These are phyloP conservation scores for Cichorium intybus DNA, from an alignment of 140 eudicot genomes.

Conservation along the genomic window DNA sequence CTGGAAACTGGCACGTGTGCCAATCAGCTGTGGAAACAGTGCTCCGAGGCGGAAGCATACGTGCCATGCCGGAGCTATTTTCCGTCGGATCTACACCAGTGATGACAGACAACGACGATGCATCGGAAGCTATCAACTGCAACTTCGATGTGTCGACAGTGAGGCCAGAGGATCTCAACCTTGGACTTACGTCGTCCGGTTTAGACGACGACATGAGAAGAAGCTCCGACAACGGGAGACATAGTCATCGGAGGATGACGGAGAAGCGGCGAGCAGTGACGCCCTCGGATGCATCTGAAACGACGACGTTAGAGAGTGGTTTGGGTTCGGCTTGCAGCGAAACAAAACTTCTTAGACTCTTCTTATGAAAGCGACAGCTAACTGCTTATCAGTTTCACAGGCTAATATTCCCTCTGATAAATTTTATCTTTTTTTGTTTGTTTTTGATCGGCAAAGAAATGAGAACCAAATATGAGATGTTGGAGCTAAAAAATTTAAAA, in stretches of 20 bases:
- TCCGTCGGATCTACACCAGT: constrained; percentile 24
- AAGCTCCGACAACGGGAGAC: constrained; percentile 25
- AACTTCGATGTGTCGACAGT: constrained; percentile 24
- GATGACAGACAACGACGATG: constrained; percentile 35
- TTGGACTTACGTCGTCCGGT: constrained; percentile 33
- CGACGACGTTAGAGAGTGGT: constrained; percentile 67
- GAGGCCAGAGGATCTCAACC: constrained; percentile 39
- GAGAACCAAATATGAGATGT: constrained; percentile 22
- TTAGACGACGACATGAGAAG: not conserved
- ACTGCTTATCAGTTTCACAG: constrained; percentile 16
- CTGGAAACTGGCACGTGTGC: constrained; percentile 94
- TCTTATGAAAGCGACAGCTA: constrained; percentile 31
- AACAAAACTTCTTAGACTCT: constrained; percentile 51
- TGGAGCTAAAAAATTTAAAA: not conserved
- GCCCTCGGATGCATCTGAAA: constrained; percentile 79
- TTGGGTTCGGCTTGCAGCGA: constrained; percentile 34
- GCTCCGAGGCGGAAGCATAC: constrained; percentile 66
- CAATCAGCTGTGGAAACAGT: constrained; percentile 89
- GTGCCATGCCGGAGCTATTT: constrained; percentile 52
- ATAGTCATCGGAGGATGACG: constrained; percentile 23
- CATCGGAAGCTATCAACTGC: constrained; percentile 26
- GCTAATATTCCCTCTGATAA: constrained; percentile 21
- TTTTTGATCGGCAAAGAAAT: constrained; percentile 24
- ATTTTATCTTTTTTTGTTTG: constrained; percentile 7
- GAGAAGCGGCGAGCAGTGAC: constrained; percentile 50